These are phyloP conservation scores for Chaetomium olivaceum DNA, from an alignment of 2,329 filamentous ascomycete genomes.

Conservation along the genomic window DNA sequence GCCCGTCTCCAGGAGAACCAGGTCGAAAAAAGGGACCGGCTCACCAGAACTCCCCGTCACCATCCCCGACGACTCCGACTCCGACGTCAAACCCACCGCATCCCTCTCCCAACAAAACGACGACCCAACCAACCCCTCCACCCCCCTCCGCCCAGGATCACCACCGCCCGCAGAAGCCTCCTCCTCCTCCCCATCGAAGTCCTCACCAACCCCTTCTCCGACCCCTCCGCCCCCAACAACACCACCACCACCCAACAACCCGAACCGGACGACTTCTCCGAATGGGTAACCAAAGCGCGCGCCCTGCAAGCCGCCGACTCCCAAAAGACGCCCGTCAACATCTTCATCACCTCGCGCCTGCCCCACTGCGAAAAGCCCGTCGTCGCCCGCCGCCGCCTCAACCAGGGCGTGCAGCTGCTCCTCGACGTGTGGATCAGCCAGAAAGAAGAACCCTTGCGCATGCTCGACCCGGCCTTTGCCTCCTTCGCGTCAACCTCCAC, in stretches of 20 bases:
- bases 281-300: constrained; percentile 49
- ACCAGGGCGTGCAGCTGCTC: constrained; percentile 67
- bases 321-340: constrained; percentile 52
- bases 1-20: constrained; percentile 1
- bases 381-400: constrained; percentile 65
- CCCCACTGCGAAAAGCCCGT: constrained; percentile 46
- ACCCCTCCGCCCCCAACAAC: background rate
- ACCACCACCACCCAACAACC: no score
- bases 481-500: constrained; percentile 38
- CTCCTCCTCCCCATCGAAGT: constrained; percentile 11
- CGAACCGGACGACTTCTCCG: constrained; percentile 44
- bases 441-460: constrained; percentile 47
- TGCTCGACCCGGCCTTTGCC: background rate
- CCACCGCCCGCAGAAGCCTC: background rate
- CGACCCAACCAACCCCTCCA: background rate
- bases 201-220: constrained; percentile 4
- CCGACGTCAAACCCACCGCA: constrained; percentile 17
- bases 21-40: background rate
- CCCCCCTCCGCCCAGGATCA: background rate
- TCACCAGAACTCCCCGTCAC: constrained; percentile 1
- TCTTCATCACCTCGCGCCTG: constrained; percentile 70
- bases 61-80: constrained; percentile 12
- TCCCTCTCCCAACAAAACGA: background rate
- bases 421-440: constrained; percentile 68
- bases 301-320: constrained; percentile 32